Evolutionary conservation across 257 asterid species (phyloP).

Genomic region (Salvia splendens): DNA sequence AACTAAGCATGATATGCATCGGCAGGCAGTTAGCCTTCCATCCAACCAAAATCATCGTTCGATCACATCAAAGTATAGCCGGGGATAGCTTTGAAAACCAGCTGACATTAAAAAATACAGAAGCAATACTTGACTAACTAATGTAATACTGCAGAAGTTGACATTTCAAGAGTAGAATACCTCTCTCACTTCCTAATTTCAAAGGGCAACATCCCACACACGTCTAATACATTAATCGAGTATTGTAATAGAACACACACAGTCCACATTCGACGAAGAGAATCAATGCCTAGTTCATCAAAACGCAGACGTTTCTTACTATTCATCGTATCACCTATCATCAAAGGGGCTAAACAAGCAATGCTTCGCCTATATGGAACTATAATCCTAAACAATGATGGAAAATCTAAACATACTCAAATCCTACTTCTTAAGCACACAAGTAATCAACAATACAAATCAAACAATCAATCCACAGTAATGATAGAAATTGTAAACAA

Average conservation of each 20-base stretch:
- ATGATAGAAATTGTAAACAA: too few species aligned
- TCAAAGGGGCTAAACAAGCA: background rate
- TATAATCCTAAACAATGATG: background rate
- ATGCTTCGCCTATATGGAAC: too few species aligned
- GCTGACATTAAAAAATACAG: too few species aligned
- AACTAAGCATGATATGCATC: constrained; percentile 10
- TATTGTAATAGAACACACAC: background rate
- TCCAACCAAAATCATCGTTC: constrained; percentile 28
- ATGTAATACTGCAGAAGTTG: constrained; percentile 7
- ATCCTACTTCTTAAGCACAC: background rate
- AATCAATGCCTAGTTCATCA: background rate
- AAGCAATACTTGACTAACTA: too few species aligned
- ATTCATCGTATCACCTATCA: background rate
- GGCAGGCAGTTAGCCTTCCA: constrained; percentile 28
- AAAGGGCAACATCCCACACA: constrained; percentile 20
- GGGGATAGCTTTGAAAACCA: too few species aligned
- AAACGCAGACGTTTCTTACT: background rate
- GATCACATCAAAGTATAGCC: constrained; percentile 7
- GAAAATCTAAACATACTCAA: background rate
- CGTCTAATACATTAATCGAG: background rate
- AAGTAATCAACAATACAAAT: background rate
- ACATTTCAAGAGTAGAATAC: constrained; percentile 25
- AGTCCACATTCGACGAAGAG: background rate
- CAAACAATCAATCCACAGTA: background rate
- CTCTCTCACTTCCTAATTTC: background rate